These are phyloP conservation scores for Balakata baccata DNA, from an alignment of 345 rosid species.

Conservation along the genomic window DNA sequence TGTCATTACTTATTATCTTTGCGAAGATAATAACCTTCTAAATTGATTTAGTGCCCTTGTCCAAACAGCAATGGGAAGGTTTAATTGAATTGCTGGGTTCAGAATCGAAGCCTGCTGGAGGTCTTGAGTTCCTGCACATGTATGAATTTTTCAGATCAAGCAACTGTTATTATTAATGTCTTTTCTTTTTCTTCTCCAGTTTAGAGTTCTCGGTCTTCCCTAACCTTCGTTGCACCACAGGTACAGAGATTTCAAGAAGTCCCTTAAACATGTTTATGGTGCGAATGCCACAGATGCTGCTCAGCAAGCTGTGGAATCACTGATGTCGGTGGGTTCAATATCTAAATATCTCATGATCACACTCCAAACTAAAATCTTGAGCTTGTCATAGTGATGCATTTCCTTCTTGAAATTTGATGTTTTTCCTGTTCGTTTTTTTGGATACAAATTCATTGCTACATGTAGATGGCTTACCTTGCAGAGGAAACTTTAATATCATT, in stretches of 20 bases:
- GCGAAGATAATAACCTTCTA: constrained; percentile 1
- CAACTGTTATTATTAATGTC: not conserved
- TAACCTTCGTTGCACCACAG: constrained; percentile 36
- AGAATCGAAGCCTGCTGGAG: constrained; percentile 72
- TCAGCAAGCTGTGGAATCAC: constrained; percentile 68
- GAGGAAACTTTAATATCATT: not conserved
- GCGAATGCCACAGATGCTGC: constrained; percentile 59
- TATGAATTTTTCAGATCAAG: constrained; percentile 29
- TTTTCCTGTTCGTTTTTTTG: not conserved
- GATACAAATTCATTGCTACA: not conserved
- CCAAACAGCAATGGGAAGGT: constrained; percentile 94
- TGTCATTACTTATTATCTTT: not conserved
- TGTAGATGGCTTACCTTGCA: not conserved
- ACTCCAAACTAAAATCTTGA: not conserved
- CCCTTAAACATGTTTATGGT: constrained; percentile 53
- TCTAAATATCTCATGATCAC: not conserved
- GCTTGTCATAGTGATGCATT: not conserved
- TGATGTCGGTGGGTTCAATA: constrained; percentile 52
- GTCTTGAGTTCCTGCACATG: constrained; percentile 93
- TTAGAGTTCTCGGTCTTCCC: not conserved
- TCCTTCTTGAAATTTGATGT: not conserved
- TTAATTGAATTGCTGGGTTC: constrained; percentile 79
- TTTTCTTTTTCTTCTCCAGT: not conserved
- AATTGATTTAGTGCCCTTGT: not conserved
- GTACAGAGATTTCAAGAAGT: constrained; percentile 93